phyloP scores from a whole-genome alignment of 2,329 filamentous ascomycete genomes.

The Cladorrhinum sp. region DNA sequence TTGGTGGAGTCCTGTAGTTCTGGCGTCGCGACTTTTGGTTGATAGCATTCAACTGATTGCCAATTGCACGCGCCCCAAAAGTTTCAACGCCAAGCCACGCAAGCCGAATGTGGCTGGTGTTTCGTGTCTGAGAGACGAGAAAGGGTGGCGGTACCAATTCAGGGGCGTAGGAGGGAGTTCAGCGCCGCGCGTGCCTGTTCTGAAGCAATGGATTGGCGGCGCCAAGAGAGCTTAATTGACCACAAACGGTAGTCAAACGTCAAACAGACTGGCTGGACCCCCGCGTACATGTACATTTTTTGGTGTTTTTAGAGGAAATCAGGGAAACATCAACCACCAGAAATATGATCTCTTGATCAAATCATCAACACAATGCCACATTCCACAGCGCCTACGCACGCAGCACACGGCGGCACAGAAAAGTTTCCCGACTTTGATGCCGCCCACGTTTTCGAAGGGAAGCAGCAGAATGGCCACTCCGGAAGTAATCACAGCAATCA shows the following conservation, averaged over 20 bases:
- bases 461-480: constrained; percentile 31
- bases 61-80: constrained; percentile 13
- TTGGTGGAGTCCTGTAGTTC: constrained; percentile 7
- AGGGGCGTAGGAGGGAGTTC: not conserved
- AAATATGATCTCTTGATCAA: constrained; percentile 2
- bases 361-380: constrained; percentile 36
- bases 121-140: not conserved
- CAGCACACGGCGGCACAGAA: constrained; percentile 41
- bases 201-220: constrained; percentile 18
- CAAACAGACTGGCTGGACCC: not conserved
- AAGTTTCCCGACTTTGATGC: constrained; percentile 57
- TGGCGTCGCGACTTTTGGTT: constrained; percentile 2
- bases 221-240: constrained; percentile 24
- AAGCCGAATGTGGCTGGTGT: not conserved
- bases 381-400: constrained; percentile 33
- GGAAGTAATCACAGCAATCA: constrained; percentile 28
- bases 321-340: too few species aligned
- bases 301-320: not conserved
- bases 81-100: not conserved
- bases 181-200: constrained; percentile 8
- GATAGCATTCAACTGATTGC: not conserved
- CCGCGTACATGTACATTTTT: not conserved
- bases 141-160: constrained; percentile 2
- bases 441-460: constrained; percentile 26
- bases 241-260: not conserved